These are phyloP conservation scores for Glaciozyma martinii DNA, from an alignment of 768 basidiomycete genomes.

Conservation along the genomic window DNA sequence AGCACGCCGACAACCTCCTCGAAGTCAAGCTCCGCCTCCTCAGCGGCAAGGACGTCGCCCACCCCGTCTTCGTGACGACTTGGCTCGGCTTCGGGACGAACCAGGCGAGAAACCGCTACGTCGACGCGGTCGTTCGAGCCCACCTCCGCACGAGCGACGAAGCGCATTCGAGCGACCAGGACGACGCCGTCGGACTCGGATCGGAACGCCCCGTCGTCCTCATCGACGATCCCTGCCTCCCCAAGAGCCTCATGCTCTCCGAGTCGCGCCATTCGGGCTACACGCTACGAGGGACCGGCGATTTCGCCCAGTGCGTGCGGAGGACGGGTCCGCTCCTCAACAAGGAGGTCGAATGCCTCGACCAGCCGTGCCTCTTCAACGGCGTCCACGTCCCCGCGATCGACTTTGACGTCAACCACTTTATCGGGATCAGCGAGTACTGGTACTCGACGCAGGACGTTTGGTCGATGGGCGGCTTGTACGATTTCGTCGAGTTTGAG, in stretches of 20 bases:
- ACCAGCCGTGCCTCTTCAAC: conserved; percentile 82
- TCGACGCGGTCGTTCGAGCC: conserved; percentile 52
- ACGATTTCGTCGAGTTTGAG: conserved; percentile 94
- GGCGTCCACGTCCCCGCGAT: conserved; percentile 89
- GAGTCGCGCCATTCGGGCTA: conserved; percentile 54
- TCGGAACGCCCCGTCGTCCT: conserved; percentile 32
- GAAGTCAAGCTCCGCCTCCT: conserved; percentile 73
- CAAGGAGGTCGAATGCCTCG: conserved; percentile 70
- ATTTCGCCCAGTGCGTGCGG: conserved; percentile 72
- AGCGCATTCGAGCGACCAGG: conserved; percentile 11
- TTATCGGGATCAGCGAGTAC: conserved; percentile 96
- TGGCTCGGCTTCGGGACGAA: conserved; percentile 99
- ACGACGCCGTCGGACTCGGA: conserved; percentile 6
- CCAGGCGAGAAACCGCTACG: conserved; percentile 87
- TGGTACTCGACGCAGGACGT: conserved; percentile 99
- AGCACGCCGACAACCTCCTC: conserved; percentile 55
- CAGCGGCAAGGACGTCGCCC: conserved; percentile 74
- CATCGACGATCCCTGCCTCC: conserved; percentile 83
- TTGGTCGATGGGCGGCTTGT: conserved; percentile 67
- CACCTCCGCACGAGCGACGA: conserved; percentile 26
- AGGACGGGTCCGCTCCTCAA: conserved; percentile 70
- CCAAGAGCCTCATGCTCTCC: conserved; percentile 56
- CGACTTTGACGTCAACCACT: conserved; percentile 83
- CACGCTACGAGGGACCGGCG: conserved; percentile 72
- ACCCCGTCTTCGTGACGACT: conserved; percentile 92